These are phyloP conservation scores for Pythium monospermum DNA, from an alignment of 352 stramenopile species.

Conservation along the genomic window DNA sequence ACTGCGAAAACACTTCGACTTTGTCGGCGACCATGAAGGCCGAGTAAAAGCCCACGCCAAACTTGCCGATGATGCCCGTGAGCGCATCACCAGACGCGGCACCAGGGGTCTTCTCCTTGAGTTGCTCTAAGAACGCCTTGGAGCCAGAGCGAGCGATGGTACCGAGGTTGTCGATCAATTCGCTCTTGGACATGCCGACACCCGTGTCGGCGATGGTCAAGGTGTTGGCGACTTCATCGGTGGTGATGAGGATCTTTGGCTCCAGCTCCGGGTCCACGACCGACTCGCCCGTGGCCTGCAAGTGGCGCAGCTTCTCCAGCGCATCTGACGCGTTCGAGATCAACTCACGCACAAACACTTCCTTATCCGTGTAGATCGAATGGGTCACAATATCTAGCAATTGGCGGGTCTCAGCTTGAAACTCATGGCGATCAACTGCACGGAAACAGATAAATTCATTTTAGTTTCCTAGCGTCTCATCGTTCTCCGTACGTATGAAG, in stretches of 20 bases:
- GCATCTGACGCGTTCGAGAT: constrained; percentile 99
- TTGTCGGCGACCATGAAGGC: constrained; percentile 99
- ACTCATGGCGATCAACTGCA: constrained; percentile 78
- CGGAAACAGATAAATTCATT: too few species aligned
- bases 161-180: constrained; percentile 97
- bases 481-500: too few species aligned
- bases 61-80: constrained; percentile 98
- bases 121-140: constrained; percentile 95
- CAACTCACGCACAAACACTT: constrained; percentile 98
- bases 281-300: constrained; percentile 66
- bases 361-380: constrained; percentile 99
- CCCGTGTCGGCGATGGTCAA: constrained; percentile 98
- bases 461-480: too few species aligned
- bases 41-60: constrained; percentile 99
- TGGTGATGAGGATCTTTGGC: constrained; percentile 96
- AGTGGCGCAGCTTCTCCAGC: constrained; percentile 97
- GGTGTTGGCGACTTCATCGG: constrained; percentile 93
- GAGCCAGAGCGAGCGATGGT: constrained; percentile 98
- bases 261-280: constrained; percentile 83
- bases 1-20: constrained; percentile 91
- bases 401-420: constrained; percentile 94
- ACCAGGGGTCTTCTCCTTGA: constrained; percentile 71
- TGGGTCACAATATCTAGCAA: constrained; percentile 98
- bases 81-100: constrained; percentile 71
- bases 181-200: constrained; percentile 96